Base-by-base conservation (phyloP, 2,329 filamentous ascomycete species). In the Stemphylium lycopersici region DNA sequence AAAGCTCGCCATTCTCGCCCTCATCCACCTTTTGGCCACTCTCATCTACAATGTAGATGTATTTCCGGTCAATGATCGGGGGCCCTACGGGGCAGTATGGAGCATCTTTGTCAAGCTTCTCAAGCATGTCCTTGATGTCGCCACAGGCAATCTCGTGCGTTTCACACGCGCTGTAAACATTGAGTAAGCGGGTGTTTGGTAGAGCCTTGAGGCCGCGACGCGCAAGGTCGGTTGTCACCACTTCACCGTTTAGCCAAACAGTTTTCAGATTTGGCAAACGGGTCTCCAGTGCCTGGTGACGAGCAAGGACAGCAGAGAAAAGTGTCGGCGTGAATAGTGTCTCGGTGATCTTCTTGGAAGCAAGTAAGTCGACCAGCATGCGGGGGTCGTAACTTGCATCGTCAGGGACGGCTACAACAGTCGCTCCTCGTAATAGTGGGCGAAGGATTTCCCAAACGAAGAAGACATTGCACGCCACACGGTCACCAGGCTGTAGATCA, bases 381-480 rank as follows among this genome's bases (percentile, higher is more conserved):
- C 85, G 83, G 0, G 90, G 90, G 61, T 93, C 90, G 66, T 92
- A 93, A 75, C 89, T 92, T 32, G 82, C 83, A 63, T 90, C 85
- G 63, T 93, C 90, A 1, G 90, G 88, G 13, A 93, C 85, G 3
- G 87, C 84, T 18, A 92, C 83, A 4, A 90, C 88, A 0, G 90
- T 91, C 2, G 89, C 90, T 63, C 90, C 90, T 49, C 90, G 84
- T 49, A 93, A 71, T 39, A 93, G 79, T 7, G 90, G 90, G 4
- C 90, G 87, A 49, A 93, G 74, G 52, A 93, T 92, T 72, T 93
- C 90, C 90, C 90, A 93, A 41, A 93, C 82, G 70, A 93, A 93
- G 74, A 93, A 93, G 55, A 93, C 90, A 78, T 93, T 93, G 77
- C 90, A 93, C n/a, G 90, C 90, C 10, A 93, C 89, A 6, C 90